Conservation (phyloP, 805 yeast species). For the Monosporozyma aquatica region DNA sequence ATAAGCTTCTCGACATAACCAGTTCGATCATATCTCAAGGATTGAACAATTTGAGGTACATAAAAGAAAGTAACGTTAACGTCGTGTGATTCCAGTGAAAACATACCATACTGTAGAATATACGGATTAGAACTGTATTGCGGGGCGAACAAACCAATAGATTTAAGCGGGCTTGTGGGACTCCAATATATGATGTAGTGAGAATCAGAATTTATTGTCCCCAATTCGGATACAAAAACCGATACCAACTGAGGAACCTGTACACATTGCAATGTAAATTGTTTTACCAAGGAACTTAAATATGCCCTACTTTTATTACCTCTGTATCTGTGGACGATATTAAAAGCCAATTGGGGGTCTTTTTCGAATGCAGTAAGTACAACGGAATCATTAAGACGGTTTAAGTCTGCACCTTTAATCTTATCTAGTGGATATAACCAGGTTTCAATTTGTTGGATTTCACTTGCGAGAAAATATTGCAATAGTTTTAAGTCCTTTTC, state of each 20-base stretch:
- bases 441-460: constrained; percentile 57
- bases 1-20: constrained; percentile 88
- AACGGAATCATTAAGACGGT: constrained; percentile 28
- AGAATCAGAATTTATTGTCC: constrained; percentile 8
- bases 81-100: constrained; percentile 81
- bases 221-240: constrained; percentile 9
- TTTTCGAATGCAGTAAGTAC: constrained; percentile 51
- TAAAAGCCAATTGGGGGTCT: constrained; percentile 66
- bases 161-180: constrained; percentile 70
- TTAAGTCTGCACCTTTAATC: constrained; percentile 30
- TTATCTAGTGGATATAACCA: constrained; percentile 52
- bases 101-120: constrained; percentile 78
- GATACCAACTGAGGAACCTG: constrained; percentile 19
- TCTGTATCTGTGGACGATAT: constrained; percentile 51
- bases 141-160: constrained; percentile 76
- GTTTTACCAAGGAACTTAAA: constrained; percentile 38
- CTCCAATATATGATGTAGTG: constrained; percentile 55
- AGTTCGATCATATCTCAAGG: constrained; percentile 66
- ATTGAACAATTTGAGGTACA: constrained; percentile 96
- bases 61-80: constrained; percentile 86
- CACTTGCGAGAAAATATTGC: constrained; percentile 62
- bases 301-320: constrained; percentile 22
- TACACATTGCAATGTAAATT: constrained; percentile 44
- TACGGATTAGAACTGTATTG: constrained; percentile 56
- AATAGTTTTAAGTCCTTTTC: constrained; percentile 47